Base-by-base conservation (phyloP, 1,284 basidiomycete species). In the Marasmius sp. region DNA sequence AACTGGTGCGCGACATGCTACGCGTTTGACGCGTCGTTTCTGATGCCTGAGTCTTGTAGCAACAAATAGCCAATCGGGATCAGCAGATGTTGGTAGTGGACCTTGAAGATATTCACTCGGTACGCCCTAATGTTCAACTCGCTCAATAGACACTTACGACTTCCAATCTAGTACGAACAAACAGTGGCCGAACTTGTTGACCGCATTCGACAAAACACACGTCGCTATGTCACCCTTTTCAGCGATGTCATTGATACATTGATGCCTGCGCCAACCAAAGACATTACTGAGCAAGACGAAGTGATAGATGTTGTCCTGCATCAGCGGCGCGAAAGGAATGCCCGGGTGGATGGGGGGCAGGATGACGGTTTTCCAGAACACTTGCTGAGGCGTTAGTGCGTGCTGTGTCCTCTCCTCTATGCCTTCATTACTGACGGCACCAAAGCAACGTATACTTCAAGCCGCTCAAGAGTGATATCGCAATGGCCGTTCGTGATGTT, bases 281-380 rank as follows among this genome's bases (percentile, higher is more conserved):
- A 97, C 69, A 92, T 98, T 62, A 90, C 87, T 64, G 87, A 92
- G 64, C 84, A 93, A 52, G 93, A 94, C 68, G 95, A 98, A 72
- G 95, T 97, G 50, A 91, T 97, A 52, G 96, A 98, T 74, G 88
- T 98, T 9, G 95, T 98, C 66, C 84, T 97, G 68, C 94, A 96
- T 72, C 97, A 99, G 74, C 85, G 97, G 59, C 82, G 88, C 62
- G 92, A 97, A 75, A 84, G 93, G 64, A 98, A 98, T 71, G 86
- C 89, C 52, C 84, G 91, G 67, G 81, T 88, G 41, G 89, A 91
- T 61, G 87, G 87, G 22, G 74, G 74, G 33, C 86, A 88, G 61
- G 85, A 86, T 27, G 27, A 27, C 49, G 86, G 87, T 52, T 98
- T 97, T 74, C 97, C 97, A 0, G 87, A 92, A 57, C 92, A 95